These are phyloP conservation scores for Candida sojae DNA, from an alignment of 1,139 yeast species.

Conservation along the genomic window DNA sequence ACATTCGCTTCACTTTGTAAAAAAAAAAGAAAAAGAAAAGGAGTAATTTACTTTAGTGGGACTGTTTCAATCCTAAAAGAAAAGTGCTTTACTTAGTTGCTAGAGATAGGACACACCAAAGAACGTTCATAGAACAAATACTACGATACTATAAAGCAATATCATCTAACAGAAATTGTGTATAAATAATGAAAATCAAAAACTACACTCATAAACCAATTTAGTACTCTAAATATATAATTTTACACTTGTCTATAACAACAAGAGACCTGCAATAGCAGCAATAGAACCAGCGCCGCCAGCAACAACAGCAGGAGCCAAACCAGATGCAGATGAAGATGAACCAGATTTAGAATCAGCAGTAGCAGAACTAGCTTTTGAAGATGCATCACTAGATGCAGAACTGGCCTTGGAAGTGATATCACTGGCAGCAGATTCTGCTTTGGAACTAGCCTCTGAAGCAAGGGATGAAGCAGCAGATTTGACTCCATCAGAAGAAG, in stretches of 20 bases:
- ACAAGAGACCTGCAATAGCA: slow-evolving; percentile 31
- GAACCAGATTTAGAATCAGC: slow-evolving; percentile 16
- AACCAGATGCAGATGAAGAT: slow-evolving; percentile 12
- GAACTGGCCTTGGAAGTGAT: slow-evolving; percentile 16
- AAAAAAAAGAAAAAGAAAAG: too few species aligned
- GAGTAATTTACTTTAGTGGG: too few species aligned
- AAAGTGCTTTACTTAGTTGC: too few species aligned
- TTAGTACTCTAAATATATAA: background rate
- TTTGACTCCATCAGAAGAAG: slow-evolving; percentile 15
- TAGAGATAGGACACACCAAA: too few species aligned
- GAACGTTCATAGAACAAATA: too few species aligned
- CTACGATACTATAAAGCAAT: too few species aligned
- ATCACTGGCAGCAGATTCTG: slow-evolving; percentile 2
- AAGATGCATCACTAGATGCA: slow-evolving; percentile 17
- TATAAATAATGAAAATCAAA: background rate
- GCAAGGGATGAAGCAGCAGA: slow-evolving; percentile 18
- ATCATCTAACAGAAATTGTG: too few species aligned
- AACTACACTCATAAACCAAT: background rate
- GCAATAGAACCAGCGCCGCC: slow-evolving; percentile 30
- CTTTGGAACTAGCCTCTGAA: slow-evolving; percentile 17
- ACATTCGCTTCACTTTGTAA: too few species aligned
- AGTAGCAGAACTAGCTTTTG: slow-evolving; percentile 20
- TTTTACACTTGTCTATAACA: slow-evolving; percentile 20
- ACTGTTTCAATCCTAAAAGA: too few species aligned
- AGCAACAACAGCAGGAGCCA: slow-evolving; percentile 19